These are phyloP conservation scores for Trypanosoma caninum DNA, from an alignment of 208 protist species.

Conservation along the genomic window DNA sequence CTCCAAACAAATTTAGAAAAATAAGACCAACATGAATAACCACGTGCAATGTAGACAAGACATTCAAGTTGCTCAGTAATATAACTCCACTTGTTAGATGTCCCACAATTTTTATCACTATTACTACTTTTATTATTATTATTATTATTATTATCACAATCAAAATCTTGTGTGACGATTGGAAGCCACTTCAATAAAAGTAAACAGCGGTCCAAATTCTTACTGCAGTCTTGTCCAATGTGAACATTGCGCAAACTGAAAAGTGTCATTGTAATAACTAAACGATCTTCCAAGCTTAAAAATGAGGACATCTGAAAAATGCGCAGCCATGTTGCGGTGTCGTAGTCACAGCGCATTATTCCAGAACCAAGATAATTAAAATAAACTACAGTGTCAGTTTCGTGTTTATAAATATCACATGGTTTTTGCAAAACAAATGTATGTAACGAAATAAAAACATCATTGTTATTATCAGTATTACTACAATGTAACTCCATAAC, in stretches of 20 bases:
- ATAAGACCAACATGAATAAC: constrained; percentile 37
- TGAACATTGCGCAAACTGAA: constrained; percentile 36
- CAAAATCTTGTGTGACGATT: constrained; percentile 31
- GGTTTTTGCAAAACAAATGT: constrained; percentile 3
- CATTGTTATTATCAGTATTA: no score
- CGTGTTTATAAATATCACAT: not conserved
- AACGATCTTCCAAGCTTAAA: constrained; percentile 52
- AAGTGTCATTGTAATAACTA: constrained; percentile 58
- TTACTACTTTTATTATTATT: no score
- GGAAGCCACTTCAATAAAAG: constrained; percentile 64
- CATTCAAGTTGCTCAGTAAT: constrained; percentile 39
- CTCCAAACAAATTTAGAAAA: constrained; percentile 44
- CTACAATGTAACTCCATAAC: constrained; percentile 5
- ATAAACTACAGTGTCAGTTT: constrained; percentile 26
- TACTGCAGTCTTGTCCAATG: constrained; percentile 38
- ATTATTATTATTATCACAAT: no score
- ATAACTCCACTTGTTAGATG: constrained; percentile 53
- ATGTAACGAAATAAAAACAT: no score
- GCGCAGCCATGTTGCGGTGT: constrained; percentile 50
- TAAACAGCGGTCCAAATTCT: constrained; percentile 46
- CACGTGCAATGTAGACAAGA: constrained; percentile 45
- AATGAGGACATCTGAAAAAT: constrained; percentile 46
- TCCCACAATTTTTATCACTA: constrained; percentile 42
- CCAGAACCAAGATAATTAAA: constrained; percentile 55
- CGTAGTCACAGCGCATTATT: constrained; percentile 63